These are phyloP conservation scores for Annulohypoxylon bovei DNA, from an alignment of 495 filamentous ascomycete species.

Conservation along the genomic window DNA sequence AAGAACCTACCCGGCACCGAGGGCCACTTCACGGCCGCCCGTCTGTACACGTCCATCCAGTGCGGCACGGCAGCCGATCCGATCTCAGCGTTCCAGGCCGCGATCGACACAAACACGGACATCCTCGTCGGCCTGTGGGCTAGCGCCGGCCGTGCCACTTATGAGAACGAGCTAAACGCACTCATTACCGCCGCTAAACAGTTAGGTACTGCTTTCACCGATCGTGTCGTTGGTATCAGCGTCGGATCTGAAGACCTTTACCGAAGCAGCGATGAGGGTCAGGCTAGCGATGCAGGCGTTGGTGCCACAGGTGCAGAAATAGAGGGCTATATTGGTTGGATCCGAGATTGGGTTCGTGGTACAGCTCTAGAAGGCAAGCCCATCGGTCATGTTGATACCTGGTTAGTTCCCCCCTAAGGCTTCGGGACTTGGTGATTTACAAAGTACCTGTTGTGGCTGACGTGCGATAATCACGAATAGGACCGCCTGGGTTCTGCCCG, in stretches of 20 bases:
- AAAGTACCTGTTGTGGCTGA: too few species aligned
- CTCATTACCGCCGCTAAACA: constrained; percentile 64
- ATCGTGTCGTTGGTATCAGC: constrained; percentile 76
- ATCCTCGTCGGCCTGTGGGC: constrained; percentile 77
- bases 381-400: constrained; percentile 85
- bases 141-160: constrained; percentile 63
- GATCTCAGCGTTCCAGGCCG: constrained; percentile 72
- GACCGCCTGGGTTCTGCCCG: constrained; percentile 75
- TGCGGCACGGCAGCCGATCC: constrained; percentile 56
- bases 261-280: constrained; percentile 66
- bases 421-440: too few species aligned
- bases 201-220: constrained; percentile 66
- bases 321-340: constrained; percentile 67
- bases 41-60: constrained; percentile 53
- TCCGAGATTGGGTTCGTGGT: constrained; percentile 62
- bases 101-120: constrained; percentile 69
- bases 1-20: constrained; percentile 70
- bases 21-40: constrained; percentile 71
- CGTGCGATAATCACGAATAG: constrained; percentile 65
- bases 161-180: constrained; percentile 72
- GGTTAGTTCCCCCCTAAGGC: constrained; percentile 55
- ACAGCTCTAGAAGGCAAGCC: constrained; percentile 62
- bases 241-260: constrained; percentile 86
- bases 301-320: constrained; percentile 65
- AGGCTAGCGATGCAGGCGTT: constrained; percentile 51